Percentiles rank a stretch among this genome's conserved stretches.
These are phyloP conservation scores for Nitzschia sp. DNA, from an alignment of 108 stramenopile species.

Conservation along the genomic window DNA sequence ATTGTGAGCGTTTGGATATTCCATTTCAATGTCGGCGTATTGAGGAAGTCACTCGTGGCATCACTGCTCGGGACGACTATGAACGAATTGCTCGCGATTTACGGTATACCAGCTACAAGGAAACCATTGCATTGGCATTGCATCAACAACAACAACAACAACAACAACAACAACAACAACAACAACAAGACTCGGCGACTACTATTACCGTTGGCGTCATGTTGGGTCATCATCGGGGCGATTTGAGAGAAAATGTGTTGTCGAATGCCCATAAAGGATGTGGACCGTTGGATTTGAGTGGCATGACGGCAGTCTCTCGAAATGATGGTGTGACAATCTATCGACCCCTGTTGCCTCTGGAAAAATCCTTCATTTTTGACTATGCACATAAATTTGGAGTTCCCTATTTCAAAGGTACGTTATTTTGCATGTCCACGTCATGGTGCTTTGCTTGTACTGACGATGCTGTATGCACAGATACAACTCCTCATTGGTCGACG, in stretches of 20 bases:
- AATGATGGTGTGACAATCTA: conserved; percentile 89
- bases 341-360: conserved; percentile 85
- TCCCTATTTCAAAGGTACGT: conserved; percentile 95
- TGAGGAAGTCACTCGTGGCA: conserved; percentile 89
- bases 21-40: conserved; percentile 73
- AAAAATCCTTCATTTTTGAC: conserved; percentile 80
- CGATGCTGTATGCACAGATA: conserved; percentile 66
- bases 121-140: conserved; percentile 38
- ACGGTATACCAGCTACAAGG: conserved; percentile 85
- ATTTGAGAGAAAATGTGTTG: conserved; percentile 96
- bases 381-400: conserved; percentile 94
- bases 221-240: conserved; percentile 97
- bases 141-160: neutral
- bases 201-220: conserved; percentile 91
- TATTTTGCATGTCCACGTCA: no score
- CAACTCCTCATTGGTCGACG: conserved; percentile 95
- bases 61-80: conserved; percentile 94
- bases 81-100: conserved; percentile 86
- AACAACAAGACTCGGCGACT: neutral
- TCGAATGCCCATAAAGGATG: conserved; percentile 93
- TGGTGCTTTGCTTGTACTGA: conserved; percentile 48
- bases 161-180: conserved; percentile 1
- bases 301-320: conserved; percentile 83
- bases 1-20: conserved; percentile 62
- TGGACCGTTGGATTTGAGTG: conserved; percentile 81